Base-by-base conservation (phyloP, 1,284 basidiomycete species). In the Takashimella tepidaria region DNA sequence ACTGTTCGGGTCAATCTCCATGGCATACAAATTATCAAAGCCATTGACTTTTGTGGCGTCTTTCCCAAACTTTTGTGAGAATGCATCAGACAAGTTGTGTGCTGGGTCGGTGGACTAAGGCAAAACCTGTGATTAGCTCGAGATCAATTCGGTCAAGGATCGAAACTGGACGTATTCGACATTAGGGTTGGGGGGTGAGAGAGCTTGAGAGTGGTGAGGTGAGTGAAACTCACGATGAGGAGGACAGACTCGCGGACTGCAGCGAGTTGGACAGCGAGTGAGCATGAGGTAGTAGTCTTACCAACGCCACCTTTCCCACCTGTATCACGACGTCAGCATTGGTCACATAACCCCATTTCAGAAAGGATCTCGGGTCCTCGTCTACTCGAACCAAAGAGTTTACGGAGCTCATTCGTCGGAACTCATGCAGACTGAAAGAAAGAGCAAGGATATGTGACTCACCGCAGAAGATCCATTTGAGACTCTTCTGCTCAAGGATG, bases 1-100 rank as follows among this genome's bases (percentile, higher is more conserved):
- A 63, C 90, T 89, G 53, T 90, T 95, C 5, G 95, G 95, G 77
- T 99, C 95, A 72, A 99, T 98, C 79, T 99, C 95, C 95, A 99
- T 99, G 0, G 96, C 95, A 68, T 77, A 95, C 41, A 99, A 82
- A 78, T 99, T 99, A 63, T 89, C 85, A 65, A 98, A 98, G 4
- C 96, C 95, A 68, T 97, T 98, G 51, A 98, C 96, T 77, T 89
- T 90, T n/a, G 93, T 98, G 27, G 95, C 95, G 74, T 99, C 96
- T 72, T 98, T 98, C 59, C 90, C 92, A 76, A 99, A 98, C 79
- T 99, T 98, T 73, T 99, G 95, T 11, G 92, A 90, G 74, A 98
- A 98, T 5, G 96, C 95, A 77, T 98, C 95, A 13, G 93, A 97
- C 41, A 99, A 80, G 76, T 99, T 99, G 79, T 99, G 95, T 41